These are phyloP conservation scores for Amanita molliuscula DNA, from an alignment of 768 basidiomycete species.

Conservation along the genomic window DNA sequence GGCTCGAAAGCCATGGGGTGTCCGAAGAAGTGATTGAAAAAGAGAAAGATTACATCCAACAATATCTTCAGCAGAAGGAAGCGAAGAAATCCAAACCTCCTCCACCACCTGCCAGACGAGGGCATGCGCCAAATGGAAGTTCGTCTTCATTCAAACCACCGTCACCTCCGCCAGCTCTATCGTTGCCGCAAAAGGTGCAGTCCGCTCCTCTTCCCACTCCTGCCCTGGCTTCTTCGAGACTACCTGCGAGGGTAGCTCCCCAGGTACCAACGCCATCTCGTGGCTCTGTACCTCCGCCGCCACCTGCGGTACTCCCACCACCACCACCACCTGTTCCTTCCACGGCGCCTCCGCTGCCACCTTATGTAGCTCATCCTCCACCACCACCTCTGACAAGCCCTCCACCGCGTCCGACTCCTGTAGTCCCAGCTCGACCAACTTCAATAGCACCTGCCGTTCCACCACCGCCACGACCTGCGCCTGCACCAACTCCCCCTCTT, in stretches of 20 bases:
- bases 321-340: too few relatives aligned
- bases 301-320: too few relatives aligned
- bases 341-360: slow-evolving; percentile 14
- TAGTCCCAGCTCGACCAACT: slow-evolving; percentile 26
- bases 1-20: slow-evolving; percentile 58
- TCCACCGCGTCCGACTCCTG: slow-evolving; percentile 15
- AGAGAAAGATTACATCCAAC: slow-evolving; percentile 78
- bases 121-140: slow-evolving; percentile 24
- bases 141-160: slow-evolving; percentile 19
- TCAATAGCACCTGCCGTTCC: slow-evolving; percentile 18
- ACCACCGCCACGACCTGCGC: slow-evolving; percentile 24
- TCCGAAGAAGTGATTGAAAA: slow-evolving; percentile 56
- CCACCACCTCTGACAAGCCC: slow-evolving; percentile 23
- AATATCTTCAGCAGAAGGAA: slow-evolving; percentile 45
- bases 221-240: slow-evolving; percentile 9
- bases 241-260: slow-evolving; percentile 25
- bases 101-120: slow-evolving; percentile 40
- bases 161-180: slow-evolving; percentile 22
- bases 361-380: slow-evolving; percentile 25
- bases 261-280: slow-evolving; percentile 18
- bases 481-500: slow-evolving; percentile 16
- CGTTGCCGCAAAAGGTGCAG: slow-evolving; percentile 19
- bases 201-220: slow-evolving; percentile 16
- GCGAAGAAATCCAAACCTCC: slow-evolving; percentile 38
- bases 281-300: slow-evolving; percentile 23